Base-by-base conservation (phyloP, 805 yeast species). In the Diddensiella caesifluorescens region DNA sequence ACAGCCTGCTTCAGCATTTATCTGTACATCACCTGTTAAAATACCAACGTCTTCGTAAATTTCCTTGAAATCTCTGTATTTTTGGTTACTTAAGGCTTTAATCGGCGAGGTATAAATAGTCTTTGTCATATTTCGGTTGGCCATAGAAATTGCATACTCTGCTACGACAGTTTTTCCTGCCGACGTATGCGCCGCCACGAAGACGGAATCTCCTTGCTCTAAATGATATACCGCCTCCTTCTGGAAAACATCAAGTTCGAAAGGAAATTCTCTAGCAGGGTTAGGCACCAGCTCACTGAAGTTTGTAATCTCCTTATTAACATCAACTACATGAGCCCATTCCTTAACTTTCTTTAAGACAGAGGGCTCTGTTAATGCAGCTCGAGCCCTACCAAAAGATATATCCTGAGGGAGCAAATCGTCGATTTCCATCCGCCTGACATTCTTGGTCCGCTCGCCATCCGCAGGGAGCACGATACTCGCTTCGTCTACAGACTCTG, bases 131-230 rank as follows among this genome's bases (percentile, higher is more conserved):
- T 92, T 90, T 59, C 95, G 71, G 47, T 80, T 76, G 1, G 97
- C 94, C 95, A 90, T 82, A 2, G 97, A 95, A 61, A 90, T 92
- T 3, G 97, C 97, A 59, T 90, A 90, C 60, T 90, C 98, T 0
- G 98, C 98, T 20, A 92, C 95, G 3, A 90, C 98, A 0, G 98
- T 90, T 58, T 90, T 90, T 64, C 98, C 98, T 0, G 98, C 98
- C 2, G 97, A 90, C 0, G 98, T 90, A 62, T 90, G 98, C 0
- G 99, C 99, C 3, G 97, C 97, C 2, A 92, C 95, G 64, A 92
- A 92, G 3, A 92, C 99, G 5, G 97, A 90, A 57, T 92, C 98
- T 28, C 97, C 97, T 62, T 88, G 95, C 57, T 92, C 99, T 47
- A 92, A 69, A 62, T 89, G 97, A 57, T 84, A 92, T 0, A 92